A percentile compares a stretch with the other conserved stretches of the same genome.
phyloP scores from a whole-genome alignment of 768 basidiomycete genomes.

The Termitomyces sp. region DNA sequence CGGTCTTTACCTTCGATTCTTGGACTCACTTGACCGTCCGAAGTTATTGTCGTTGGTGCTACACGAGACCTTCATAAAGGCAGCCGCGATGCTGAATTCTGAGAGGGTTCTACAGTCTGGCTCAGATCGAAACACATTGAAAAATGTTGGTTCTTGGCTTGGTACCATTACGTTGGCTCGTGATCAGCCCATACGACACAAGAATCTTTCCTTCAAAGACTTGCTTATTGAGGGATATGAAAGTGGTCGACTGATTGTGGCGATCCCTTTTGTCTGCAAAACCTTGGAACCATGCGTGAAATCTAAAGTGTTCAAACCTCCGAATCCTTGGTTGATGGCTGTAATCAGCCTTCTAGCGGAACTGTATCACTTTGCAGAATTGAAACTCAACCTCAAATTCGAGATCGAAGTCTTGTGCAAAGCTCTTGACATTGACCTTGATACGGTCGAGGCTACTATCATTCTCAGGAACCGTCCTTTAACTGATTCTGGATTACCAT shows the following conservation, averaged over 20 bases:
- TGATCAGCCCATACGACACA: slow-evolving; percentile 88
- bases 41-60: slow-evolving; percentile 69
- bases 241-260: slow-evolving; percentile 82
- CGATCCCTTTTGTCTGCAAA: slow-evolving; percentile 98
- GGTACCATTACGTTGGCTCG: slow-evolving; percentile 91
- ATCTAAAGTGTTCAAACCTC: slow-evolving; percentile 90
- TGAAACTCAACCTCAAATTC: slow-evolving; percentile 96
- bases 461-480: slow-evolving; percentile 75
- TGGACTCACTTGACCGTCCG: slow-evolving; percentile 74
- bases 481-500: slow-evolving; percentile 52
- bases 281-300: slow-evolving; percentile 85
- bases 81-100: slow-evolving; percentile 80
- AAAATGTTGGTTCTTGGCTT: slow-evolving; percentile 94
- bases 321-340: slow-evolving; percentile 98
- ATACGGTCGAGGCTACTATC: slow-evolving; percentile 75
- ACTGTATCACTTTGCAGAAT: slow-evolving; percentile 94
- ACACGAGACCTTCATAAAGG: slow-evolving; percentile 92
- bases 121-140: slow-evolving; percentile 79
- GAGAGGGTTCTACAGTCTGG: slow-evolving; percentile 85
- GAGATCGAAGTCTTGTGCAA: slow-evolving; percentile 98
- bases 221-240: slow-evolving; percentile 96
- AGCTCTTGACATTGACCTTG: slow-evolving; percentile 81
- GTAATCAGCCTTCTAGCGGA: slow-evolving; percentile 89
- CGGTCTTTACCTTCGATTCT: slow-evolving; percentile 86
- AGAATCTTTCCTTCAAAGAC: slow-evolving; percentile 94